phyloP scores from a whole-genome alignment of 2,329 filamentous ascomycete species.

The Exserohilum turcica region DNA sequence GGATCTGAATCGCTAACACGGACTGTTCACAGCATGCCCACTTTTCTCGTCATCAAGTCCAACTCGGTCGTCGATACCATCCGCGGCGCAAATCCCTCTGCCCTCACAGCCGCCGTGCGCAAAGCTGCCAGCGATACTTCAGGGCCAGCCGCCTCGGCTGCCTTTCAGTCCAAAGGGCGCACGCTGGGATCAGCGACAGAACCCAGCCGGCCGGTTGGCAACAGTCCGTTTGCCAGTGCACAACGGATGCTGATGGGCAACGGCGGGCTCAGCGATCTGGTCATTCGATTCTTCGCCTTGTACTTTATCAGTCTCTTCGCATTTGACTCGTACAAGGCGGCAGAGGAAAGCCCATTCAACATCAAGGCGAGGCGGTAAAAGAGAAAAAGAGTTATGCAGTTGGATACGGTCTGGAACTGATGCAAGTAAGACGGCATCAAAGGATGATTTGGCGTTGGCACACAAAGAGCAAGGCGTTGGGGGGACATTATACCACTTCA shows the following conservation, averaged over 20 bases:
- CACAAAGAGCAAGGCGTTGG: too few relatives aligned
- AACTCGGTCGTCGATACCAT: constrained; percentile 53
- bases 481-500: too few relatives aligned
- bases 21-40: constrained; percentile 50
- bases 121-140: constrained; percentile 50
- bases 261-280: constrained; percentile 46
- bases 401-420: too few relatives aligned
- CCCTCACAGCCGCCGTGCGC: constrained; percentile 54
- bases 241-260: constrained; percentile 36
- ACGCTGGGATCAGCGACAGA: constrained; percentile 46
- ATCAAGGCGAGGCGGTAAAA: constrained; percentile 38
- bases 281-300: constrained; percentile 54
- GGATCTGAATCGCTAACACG: not conserved
- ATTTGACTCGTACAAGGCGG: constrained; percentile 52
- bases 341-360: constrained; percentile 52
- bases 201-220: constrained; percentile 32
- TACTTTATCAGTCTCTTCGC: constrained; percentile 54
- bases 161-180: constrained; percentile 52
- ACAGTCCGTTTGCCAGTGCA: constrained; percentile 33
- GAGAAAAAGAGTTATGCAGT: too few relatives aligned
- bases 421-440: too few relatives aligned
- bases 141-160: constrained; percentile 39
- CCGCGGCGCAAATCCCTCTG: constrained; percentile 55
- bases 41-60: constrained; percentile 56
- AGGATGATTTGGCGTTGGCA: too few relatives aligned